Conservation (phyloP, 2,329 filamentous ascomycete species). For the Penicillium hesseltinei region DNA sequence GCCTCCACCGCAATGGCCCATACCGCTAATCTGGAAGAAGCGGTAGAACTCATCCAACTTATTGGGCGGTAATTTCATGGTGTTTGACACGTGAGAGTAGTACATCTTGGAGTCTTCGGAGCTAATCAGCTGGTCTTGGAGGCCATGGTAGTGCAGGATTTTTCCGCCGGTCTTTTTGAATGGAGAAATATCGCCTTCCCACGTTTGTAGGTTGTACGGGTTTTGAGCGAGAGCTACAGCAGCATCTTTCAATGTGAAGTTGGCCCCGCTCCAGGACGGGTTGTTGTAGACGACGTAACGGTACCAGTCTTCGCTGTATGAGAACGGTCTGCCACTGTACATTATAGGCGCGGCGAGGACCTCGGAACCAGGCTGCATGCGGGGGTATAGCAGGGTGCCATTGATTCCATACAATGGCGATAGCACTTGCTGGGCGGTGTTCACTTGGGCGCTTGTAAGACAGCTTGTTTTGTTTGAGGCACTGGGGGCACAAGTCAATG, state of each 20-base stretch:
- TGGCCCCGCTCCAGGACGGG: conserved; percentile 39
- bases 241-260: conserved; percentile 40
- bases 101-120: conserved; percentile 53
- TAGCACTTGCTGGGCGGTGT: conserved; percentile 31
- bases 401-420: conserved; percentile 35
- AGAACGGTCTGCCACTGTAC: conserved; percentile 39
- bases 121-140: conserved; percentile 52
- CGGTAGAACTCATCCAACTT: conserved; percentile 45
- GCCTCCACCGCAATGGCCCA: conserved; percentile 51
- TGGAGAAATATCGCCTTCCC: conserved; percentile 47
- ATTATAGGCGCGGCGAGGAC: conserved; percentile 28
- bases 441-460: conserved; percentile 31
- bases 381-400: conserved; percentile 33
- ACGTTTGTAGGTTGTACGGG: conserved; percentile 52
- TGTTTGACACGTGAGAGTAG: conserved; percentile 46
- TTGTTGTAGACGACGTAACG: conserved; percentile 46
- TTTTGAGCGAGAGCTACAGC: conserved; percentile 39
- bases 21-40: conserved; percentile 55
- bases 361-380: conserved; percentile 38
- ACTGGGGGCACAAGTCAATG: conserved; percentile 30
- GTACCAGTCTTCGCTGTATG: conserved; percentile 45
- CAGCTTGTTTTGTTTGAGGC: conserved; percentile 24
- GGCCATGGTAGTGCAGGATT: conserved; percentile 44
- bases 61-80: conserved; percentile 35
- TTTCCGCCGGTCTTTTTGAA: conserved; percentile 48